Base-by-base conservation (phyloP, 352 stramenopile genomes). In the Pythium folliculosum region DNA sequence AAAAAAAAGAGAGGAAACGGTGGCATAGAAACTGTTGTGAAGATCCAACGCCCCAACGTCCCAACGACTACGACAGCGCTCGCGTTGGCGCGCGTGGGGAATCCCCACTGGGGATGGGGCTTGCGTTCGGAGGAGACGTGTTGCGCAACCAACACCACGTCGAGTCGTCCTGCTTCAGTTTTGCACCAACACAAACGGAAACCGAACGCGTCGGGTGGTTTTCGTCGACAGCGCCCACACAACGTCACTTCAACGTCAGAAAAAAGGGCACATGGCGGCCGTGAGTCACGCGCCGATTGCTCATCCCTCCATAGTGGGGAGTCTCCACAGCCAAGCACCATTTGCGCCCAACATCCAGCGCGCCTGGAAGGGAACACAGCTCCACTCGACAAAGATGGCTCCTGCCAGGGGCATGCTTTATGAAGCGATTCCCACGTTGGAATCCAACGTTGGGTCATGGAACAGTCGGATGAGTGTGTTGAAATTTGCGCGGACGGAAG, bases 241-340 rank as follows among this genome's bases (percentile, higher is more conserved):
- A 19, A 56, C 27, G 1, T 40, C 63, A 64, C 63, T 70, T 70
- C 63, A 70, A 70, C 63, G 35, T 70, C 35, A 64, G 63, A 60
- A 70, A 64, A 53, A 19, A 49, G 44, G 14, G 6, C 35, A 49
- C 53, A 17, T 45, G 45, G 63, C 53, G 30, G 45, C 32, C 32
- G 22, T 59, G 53, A 37, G 53, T 48, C 53, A 69, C 45, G 48
- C 45, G 4, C 23, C 32, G 48, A 58, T 60, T 66, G 60, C 60
- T 52, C 60, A 60, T 60, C 60, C 43, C 60, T 49, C 19, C 43
- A 12, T 6, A 35, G 38, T n/a, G n/a, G n/a, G n/a, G n/a, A n/a
- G n/a, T n/a, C n/a, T n/a, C 19, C 43, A 5, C 8, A 37, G 40
- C 58, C 45, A 65, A 56, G 30, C 30, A 38, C 32, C 45, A 63